phyloP scores from a whole-genome alignment of 2,329 filamentous ascomycete genomes.

The Paramyrothecium roridum region DNA sequence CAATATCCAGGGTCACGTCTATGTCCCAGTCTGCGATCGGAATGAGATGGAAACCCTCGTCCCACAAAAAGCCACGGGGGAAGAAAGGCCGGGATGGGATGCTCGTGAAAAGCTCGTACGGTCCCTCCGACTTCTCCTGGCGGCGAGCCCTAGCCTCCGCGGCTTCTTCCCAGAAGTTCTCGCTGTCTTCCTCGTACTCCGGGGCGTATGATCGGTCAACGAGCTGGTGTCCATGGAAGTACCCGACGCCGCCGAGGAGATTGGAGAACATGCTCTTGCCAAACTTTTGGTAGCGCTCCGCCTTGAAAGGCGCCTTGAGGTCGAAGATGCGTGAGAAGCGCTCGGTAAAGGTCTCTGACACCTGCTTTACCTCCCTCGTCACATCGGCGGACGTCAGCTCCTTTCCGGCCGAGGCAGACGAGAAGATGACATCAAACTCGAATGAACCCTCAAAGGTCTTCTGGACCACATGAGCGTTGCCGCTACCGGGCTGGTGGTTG shows the following conservation, averaged over 20 bases:
- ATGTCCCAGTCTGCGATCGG: conserved; percentile 93
- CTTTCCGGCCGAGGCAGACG: conserved; percentile 66
- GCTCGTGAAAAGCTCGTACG: conserved; percentile 85
- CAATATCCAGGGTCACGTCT: conserved; percentile 80
- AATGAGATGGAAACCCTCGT: conserved; percentile 93
- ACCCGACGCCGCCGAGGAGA: conserved; percentile 88
- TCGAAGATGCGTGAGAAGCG: conserved; percentile 67
- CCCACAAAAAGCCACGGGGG: conserved; percentile 94
- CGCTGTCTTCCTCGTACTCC: conserved; percentile 92
- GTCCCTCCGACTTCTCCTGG: conserved; percentile 69
- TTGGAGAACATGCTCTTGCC: conserved; percentile 92
- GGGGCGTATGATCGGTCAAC: conserved; percentile 89
- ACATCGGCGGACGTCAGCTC: conserved; percentile 60
- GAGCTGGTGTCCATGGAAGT: conserved; percentile 85
- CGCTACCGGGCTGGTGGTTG: conserved; percentile 61
- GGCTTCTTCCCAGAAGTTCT: conserved; percentile 93
- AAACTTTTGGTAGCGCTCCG: conserved; percentile 72
- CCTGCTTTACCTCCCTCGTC: conserved; percentile 63
- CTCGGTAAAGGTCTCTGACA: conserved; percentile 66
- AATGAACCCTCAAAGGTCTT: conserved; percentile 89
- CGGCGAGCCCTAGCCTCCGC: conserved; percentile 72
- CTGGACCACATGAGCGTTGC: conserved; percentile 85
- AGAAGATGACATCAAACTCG: conserved; percentile 90
- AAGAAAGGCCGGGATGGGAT: conserved; percentile 95
- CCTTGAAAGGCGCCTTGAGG: conserved; percentile 72